These are phyloP conservation scores for Opeltia flavorubescens DNA, from an alignment of 495 filamentous ascomycete genomes.

Conservation along the genomic window DNA sequence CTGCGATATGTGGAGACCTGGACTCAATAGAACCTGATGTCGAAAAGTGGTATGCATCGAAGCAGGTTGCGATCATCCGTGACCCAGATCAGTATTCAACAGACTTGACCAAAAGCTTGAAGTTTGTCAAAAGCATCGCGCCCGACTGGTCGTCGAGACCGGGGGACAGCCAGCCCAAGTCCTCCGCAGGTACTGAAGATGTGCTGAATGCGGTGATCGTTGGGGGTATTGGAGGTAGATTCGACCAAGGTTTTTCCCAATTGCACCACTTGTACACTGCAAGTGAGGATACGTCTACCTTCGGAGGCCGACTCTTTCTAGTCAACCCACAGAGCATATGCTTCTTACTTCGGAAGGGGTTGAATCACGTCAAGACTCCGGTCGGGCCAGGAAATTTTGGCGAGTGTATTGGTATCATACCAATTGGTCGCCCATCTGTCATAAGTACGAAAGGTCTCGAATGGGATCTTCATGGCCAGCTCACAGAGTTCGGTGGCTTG, in stretches of 20 bases:
- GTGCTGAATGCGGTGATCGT: slow-evolving; percentile 46
- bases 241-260: slow-evolving; percentile 83
- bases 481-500: slow-evolving; percentile 66
- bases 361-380: slow-evolving; percentile 53
- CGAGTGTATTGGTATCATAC: slow-evolving; percentile 73
- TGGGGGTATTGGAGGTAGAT: slow-evolving; percentile 77
- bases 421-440: slow-evolving; percentile 52
- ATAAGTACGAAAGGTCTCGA: slow-evolving; percentile 71
- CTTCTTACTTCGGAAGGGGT: slow-evolving; percentile 56
- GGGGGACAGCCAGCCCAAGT: no score
- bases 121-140: slow-evolving; percentile 32
- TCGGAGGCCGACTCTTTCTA: slow-evolving; percentile 43
- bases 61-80: slow-evolving; percentile 40
- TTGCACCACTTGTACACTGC: slow-evolving; percentile 60
- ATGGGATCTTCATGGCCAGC: slow-evolving; percentile 78
- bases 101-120: slow-evolving; percentile 64
- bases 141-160: no score
- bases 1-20: slow-evolving; percentile 71
- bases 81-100: slow-evolving; percentile 73
- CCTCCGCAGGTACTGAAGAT: background rate
- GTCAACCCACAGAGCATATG: slow-evolving; percentile 67
- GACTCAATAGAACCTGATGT: slow-evolving; percentile 58
- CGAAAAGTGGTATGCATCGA: slow-evolving; percentile 42
- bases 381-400: slow-evolving; percentile 26
- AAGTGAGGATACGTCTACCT: slow-evolving; percentile 18